Conservation (phyloP, 164 flowering plant genomes). For the Platanus orientalis region DNA sequence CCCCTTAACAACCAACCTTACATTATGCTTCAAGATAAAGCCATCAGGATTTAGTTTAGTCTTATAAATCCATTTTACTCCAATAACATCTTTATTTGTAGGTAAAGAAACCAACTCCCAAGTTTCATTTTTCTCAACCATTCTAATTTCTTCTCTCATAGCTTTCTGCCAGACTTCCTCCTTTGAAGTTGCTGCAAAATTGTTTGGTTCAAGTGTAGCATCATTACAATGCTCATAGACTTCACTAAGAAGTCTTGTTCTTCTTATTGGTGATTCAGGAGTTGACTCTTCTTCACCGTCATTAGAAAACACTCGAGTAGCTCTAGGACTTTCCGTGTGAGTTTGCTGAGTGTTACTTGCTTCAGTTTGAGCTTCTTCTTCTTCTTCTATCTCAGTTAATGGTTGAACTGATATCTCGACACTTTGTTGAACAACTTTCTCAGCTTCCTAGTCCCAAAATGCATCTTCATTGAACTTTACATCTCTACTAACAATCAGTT, state of each 20-base stretch:
- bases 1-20: background rate
- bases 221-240: background rate
- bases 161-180: background rate
- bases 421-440: too few species aligned
- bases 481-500: conserved; percentile 3
- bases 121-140: conserved; percentile 14
- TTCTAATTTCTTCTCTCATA: conserved; percentile 1
- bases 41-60: conserved; percentile 10
- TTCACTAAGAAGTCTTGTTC: too few species aligned
- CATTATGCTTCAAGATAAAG: conserved; percentile 8
- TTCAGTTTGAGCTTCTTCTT: background rate
- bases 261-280: too few species aligned
- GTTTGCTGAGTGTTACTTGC: too few species aligned
- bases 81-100: conserved; percentile 3
- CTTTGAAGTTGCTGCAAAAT: background rate
- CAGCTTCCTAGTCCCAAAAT: too few species aligned
- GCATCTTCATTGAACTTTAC: background rate
- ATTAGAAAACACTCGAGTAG: too few species aligned
- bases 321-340: too few species aligned
- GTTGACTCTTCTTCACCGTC: too few species aligned
- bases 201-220: background rate
- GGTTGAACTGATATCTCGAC: too few species aligned
- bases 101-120: conserved; percentile 15
- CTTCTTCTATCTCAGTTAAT: background rate
- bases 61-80: conserved; percentile 13